A percentile compares a stretch with the other conserved stretches of the same genome.
Evolutionary conservation across 1,139 yeast genomes (phyloP).

Genomic region (Sugiyamaella japonica): DNA sequence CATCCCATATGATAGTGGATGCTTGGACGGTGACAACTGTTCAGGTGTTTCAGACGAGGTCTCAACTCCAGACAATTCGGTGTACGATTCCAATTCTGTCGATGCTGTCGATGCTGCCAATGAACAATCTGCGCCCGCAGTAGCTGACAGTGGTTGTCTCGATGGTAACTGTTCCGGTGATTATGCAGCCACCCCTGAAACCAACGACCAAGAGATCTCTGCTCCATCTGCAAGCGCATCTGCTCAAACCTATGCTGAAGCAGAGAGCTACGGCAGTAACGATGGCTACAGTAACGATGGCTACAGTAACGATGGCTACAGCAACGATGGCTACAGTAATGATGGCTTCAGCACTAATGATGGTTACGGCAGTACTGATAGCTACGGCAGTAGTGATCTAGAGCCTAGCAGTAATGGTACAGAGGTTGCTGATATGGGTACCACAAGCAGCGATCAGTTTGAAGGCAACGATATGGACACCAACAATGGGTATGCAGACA

Average conservation of each 20-base stretch:
- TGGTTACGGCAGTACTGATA: too few species aligned
- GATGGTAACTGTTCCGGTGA: not conserved
- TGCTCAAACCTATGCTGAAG: slow-evolving; percentile 3
- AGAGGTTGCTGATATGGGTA: not conserved
- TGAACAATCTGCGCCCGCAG: not conserved
- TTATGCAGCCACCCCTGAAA: not conserved
- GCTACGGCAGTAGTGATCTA: not conserved
- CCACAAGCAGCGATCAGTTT: too few species aligned
- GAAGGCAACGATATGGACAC: too few species aligned
- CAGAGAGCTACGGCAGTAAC: not conserved
- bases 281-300: not conserved
- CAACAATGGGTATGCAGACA: too few species aligned
- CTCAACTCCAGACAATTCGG: not conserved
- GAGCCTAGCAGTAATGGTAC: not conserved
- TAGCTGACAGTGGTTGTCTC: not conserved
- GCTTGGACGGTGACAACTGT: not conserved
- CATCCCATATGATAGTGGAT: not conserved
- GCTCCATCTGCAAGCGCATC: slow-evolving; percentile 8
- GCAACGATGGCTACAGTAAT: too few species aligned
- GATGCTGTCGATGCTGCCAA: not conserved
- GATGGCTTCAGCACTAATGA: too few species aligned
- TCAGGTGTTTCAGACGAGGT: slow-evolving; percentile 1
- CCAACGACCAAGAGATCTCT: not conserved
- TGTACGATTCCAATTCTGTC: not conserved
- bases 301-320: too few species aligned